A percentile compares a stretch with the other conserved stretches of the same genome.
Conservation (phyloP, 2,329 filamentous ascomycete species). For the Botrytis porri region DNA sequence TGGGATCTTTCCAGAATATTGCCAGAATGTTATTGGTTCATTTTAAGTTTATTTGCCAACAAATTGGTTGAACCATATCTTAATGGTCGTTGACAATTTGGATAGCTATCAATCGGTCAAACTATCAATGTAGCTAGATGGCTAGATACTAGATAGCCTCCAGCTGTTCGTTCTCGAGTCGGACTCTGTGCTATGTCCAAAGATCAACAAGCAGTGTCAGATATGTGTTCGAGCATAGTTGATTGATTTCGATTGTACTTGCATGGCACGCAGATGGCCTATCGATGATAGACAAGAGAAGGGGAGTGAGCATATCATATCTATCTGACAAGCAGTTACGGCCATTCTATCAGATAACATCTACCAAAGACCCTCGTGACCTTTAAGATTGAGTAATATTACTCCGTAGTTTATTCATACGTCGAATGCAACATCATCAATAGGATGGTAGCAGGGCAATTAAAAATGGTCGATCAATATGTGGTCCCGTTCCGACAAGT, state of each 20-base stretch:
- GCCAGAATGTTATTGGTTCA: background rate
- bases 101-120: background rate
- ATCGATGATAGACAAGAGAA: background rate
- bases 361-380: background rate
- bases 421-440: slow-evolving; percentile 4
- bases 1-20: background rate
- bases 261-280: background rate
- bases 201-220: background rate
- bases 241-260: background rate
- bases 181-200: background rate
- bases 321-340: background rate
- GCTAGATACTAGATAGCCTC: background rate
- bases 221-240: background rate
- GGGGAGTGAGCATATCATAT: background rate
- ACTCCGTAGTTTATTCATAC: background rate
- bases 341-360: background rate
- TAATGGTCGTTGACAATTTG: background rate
- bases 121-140: background rate
- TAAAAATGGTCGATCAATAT: background rate
- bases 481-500: background rate
- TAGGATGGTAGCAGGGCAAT: background rate
- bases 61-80: background rate
- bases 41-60: slow-evolving; percentile 9
- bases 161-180: background rate
- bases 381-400: background rate